Evolutionary conservation across 257 asterid genomes (phyloP).

Genomic region (Dorcoceras hygrometricum): DNA sequence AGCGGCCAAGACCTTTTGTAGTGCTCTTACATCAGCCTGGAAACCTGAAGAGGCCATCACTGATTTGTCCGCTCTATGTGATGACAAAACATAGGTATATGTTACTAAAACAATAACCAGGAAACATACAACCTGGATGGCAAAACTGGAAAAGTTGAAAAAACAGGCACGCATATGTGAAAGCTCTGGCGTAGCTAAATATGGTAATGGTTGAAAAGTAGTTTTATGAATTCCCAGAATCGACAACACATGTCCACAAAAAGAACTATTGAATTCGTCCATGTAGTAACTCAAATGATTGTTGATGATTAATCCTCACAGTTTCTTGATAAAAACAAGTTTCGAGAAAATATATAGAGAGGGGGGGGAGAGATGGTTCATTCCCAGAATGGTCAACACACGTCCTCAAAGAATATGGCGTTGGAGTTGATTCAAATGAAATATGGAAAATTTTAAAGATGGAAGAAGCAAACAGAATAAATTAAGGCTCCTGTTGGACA

Average conservation of each 20-base stretch:
- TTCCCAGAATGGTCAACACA: no score
- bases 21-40: slow-evolving; percentile 96
- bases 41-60: slow-evolving; percentile 94
- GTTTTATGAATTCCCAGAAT: background rate
- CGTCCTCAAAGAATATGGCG: no score
- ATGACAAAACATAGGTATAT: slow-evolving; percentile 15
- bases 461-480: no score
- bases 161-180: slow-evolving; percentile 1
- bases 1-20: slow-evolving; percentile 68
- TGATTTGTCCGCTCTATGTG: slow-evolving; percentile 73
- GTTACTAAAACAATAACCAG: slow-evolving; percentile 8
- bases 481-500: no score
- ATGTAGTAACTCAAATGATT: no score
- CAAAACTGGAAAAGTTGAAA: background rate
- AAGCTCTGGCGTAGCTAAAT: background rate
- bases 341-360: no score
- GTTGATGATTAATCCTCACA: no score
- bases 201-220: background rate
- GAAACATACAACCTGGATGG: background rate
- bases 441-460: no score
- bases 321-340: no score
- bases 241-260: background rate
- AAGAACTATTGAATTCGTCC: no score
- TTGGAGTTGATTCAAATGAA: no score
- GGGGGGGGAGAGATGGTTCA: no score